These are phyloP conservation scores for Fusarium sp. DNA, from an alignment of 2,329 filamentous ascomycete genomes.

Conservation along the genomic window DNA sequence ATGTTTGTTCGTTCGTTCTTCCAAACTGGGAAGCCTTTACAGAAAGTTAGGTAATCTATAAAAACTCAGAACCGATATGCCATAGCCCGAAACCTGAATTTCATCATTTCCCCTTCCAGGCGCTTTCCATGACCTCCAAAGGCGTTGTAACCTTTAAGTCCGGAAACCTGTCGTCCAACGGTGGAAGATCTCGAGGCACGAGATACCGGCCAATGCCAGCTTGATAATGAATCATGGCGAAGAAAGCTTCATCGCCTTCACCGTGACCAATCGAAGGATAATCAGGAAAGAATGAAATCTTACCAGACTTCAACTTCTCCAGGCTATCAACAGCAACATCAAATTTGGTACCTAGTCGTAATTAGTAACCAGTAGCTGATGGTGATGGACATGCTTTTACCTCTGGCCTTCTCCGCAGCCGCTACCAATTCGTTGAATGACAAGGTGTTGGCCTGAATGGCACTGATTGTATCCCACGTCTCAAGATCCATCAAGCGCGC, in stretches of 20 bases:
- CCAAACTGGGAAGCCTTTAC: not conserved
- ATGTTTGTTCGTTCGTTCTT: not conserved
- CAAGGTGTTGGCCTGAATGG: conserved; percentile 11
- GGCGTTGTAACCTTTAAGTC: conserved; percentile 19
- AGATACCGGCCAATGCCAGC: conserved; percentile 21
- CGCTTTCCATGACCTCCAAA: conserved; percentile 30
- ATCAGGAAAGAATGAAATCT: conserved; percentile 35
- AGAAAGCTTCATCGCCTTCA: conserved; percentile 30
- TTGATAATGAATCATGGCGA: conserved; percentile 33
- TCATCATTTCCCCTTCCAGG: conserved; percentile 17
- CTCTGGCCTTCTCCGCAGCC: conserved; percentile 23
- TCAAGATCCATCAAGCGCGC: conserved; percentile 31
- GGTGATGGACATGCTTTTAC: not conserved
- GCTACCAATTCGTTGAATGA: conserved; percentile 25
- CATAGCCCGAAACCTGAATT: no score
- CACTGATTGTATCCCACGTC: conserved; percentile 14
- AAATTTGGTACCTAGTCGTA: conserved; percentile 15
- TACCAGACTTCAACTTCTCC: conserved; percentile 36
- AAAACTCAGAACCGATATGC: no score
- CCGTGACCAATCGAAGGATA: conserved; percentile 32
- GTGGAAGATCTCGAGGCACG: not conserved
- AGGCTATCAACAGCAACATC: conserved; percentile 23
- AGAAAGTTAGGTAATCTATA: fast-evolving
- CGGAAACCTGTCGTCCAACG: conserved; percentile 20
- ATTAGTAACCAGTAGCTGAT: fast-evolving